Percentiles rank a stretch among this genome's conserved stretches.
Conservation (phyloP, 2,329 filamentous ascomycete genomes). For the Iodosphaeria phyllophila region DNA sequence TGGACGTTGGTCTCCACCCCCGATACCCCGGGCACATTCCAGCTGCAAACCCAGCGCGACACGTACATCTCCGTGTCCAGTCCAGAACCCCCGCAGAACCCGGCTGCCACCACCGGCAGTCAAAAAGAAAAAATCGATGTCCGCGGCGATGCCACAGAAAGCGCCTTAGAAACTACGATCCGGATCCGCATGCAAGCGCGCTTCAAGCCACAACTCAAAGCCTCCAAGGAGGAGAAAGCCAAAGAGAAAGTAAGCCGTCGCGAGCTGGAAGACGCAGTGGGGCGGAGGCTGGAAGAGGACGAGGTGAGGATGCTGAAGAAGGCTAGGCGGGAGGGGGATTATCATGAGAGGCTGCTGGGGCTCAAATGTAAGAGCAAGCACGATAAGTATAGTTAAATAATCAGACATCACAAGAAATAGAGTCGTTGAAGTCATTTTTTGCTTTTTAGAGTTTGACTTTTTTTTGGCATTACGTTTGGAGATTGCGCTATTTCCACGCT, state of each 20-base stretch:
- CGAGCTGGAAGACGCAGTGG: conserved; percentile 68
- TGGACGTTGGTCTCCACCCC: conserved; percentile 49
- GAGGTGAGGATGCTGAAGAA: conserved; percentile 72
- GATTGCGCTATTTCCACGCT: conserved; percentile 25
- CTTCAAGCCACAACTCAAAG: conserved; percentile 72
- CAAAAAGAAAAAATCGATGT: conserved; percentile 45
- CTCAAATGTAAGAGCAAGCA: conserved; percentile 86
- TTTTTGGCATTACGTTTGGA: conserved; percentile 1
- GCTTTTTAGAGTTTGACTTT: conserved; percentile 3
- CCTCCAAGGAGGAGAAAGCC: conserved; percentile 66
- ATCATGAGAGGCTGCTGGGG: conserved; percentile 71
- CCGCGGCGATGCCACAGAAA: conserved; percentile 54
- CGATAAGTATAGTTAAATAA: conserved; percentile 51
- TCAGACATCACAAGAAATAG: conserved; percentile 1
- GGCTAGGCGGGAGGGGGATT: conserved; percentile 71
- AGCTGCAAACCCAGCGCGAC: conserved; percentile 53
- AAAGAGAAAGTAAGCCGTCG: conserved; percentile 69
- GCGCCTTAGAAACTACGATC: conserved; percentile 51
- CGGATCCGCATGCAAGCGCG: conserved; percentile 85
- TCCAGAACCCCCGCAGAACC: no score
- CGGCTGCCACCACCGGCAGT: no score
- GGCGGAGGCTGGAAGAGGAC: conserved; percentile 59
- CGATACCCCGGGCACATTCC: conserved; percentile 52
- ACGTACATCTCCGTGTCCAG: conserved; percentile 50
- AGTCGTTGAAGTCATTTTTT: neutral